These are phyloP conservation scores for Crithidia bombi DNA, from an alignment of 208 protist species.

Conservation along the genomic window DNA sequence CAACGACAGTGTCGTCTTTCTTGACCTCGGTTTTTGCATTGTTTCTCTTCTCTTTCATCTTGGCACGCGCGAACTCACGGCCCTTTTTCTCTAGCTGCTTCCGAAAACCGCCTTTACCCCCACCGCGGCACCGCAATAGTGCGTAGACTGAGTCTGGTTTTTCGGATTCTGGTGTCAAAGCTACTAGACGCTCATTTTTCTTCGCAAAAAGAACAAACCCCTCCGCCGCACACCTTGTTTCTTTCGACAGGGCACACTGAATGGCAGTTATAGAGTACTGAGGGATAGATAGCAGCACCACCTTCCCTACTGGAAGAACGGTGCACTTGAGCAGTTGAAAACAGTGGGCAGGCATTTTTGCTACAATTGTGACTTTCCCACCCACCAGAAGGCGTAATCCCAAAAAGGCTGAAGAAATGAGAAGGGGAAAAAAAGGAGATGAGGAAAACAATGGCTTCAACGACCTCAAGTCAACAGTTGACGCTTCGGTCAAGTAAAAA, in stretches of 20 bases:
- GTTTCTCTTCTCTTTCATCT: constrained; percentile 48
- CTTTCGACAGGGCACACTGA: constrained; percentile 14
- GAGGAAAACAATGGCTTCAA: neutral
- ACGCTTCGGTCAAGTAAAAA: too few species aligned
- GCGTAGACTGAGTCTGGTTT: constrained; percentile 19
- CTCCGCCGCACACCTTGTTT: constrained; percentile 7
- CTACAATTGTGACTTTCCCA: too few species aligned
- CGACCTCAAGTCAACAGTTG: too few species aligned
- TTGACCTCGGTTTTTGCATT: constrained; percentile 18
- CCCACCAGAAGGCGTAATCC: too few species aligned
- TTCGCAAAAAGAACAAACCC: constrained; percentile 11
- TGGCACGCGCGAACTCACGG: constrained; percentile 70
- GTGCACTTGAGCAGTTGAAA: constrained; percentile 23
- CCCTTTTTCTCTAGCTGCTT: constrained; percentile 90
- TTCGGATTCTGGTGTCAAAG: neutral
- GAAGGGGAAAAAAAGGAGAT: neutral
- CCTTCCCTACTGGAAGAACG: constrained; percentile 30
- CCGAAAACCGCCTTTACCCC: constrained; percentile 83
- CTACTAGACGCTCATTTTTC: neutral
- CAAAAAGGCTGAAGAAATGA: too few species aligned
- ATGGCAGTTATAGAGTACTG: constrained; percentile 3
- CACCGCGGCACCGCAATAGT: constrained; percentile 47
- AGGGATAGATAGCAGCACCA: constrained; percentile 12
- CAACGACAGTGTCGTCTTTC: neutral
- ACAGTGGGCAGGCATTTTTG: neutral